phyloP scores from a whole-genome alignment of 192 early-diverging fungal species.

The Entomortierella parvispora region DNA sequence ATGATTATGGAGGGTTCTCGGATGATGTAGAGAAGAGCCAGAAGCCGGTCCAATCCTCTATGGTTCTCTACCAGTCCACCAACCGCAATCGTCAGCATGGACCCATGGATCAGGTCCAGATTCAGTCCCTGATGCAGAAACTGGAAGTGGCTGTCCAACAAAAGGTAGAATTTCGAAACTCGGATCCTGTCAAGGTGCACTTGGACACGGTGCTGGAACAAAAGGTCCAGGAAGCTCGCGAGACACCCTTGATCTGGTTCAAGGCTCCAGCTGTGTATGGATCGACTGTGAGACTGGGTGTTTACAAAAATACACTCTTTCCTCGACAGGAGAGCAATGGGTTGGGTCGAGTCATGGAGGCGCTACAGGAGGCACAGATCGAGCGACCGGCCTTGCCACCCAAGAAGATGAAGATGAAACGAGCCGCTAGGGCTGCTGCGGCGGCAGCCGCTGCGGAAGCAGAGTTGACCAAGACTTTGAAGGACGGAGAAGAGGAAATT shows the following conservation, averaged over 20 bases:
- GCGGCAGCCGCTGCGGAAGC: neutral
- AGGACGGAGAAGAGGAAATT: conserved; percentile 4
- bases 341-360: neutral
- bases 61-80: conserved; percentile 2
- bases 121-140: conserved; percentile 3
- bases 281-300: conserved; percentile 35
- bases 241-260: conserved; percentile 46
- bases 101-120: neutral
- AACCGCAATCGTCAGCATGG: too few relatives aligned
- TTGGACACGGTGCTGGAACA: conserved; percentile 4
- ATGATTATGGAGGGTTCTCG: conserved; percentile 9
- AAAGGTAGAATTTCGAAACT: neutral
- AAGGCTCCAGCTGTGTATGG: conserved; percentile 13
- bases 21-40: too few relatives aligned
- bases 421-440: conserved; percentile 9
- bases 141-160: conserved; percentile 13
- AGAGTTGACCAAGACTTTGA: neutral
- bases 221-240: neutral
- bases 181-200: neutral
- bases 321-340: neutral
- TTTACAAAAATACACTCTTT: conserved; percentile 45
- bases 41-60: neutral
- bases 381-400: neutral
- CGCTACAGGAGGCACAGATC: conserved; percentile 7
- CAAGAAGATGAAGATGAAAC: conserved; percentile 11